Evolutionary conservation across 139 green algal species (phyloP).

Genomic region (Ettlia oleoabundans): DNA sequence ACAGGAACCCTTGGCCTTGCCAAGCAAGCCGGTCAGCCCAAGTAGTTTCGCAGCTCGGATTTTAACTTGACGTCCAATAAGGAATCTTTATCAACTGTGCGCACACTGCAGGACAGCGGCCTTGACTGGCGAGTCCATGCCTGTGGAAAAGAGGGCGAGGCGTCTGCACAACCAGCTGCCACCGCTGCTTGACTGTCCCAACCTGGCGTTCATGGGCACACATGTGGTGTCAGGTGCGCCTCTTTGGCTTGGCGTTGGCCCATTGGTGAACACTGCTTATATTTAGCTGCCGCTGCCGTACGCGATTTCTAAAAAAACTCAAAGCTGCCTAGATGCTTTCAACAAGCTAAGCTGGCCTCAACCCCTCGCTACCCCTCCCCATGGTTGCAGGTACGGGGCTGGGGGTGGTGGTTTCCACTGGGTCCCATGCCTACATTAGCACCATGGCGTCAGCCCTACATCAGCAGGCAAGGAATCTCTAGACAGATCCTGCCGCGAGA

Average conservation of each 20-base stretch:
- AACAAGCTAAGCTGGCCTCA: no score
- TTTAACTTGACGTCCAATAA: no score
- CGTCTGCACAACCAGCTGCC: neutral
- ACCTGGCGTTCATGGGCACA: conserved; percentile 25
- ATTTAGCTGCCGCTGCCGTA: no score
- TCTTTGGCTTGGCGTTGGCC: no score
- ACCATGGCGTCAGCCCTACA: conserved; percentile 10
- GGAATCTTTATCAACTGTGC: no score
- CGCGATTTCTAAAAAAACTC: no score
- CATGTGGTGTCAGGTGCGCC: conserved; percentile 29
- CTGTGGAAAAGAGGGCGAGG: neutral
- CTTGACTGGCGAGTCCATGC: conserved; percentile 37
- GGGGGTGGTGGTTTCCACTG: conserved; percentile 28
- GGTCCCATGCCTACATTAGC: neutral
- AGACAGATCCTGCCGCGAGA: neutral
- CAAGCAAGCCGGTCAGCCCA: no score
- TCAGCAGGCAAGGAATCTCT: neutral
- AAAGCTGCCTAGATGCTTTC: no score
- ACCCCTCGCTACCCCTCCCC: neutral
- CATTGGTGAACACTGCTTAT: no score
- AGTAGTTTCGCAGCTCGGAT: no score
- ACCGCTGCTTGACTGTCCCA: conserved; percentile 22
- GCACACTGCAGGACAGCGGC: conserved; percentile 11
- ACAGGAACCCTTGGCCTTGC: no score
- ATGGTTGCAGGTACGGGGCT: conserved; percentile 2